phyloP scores from a whole-genome alignment of 2,329 filamentous ascomycete species.

The Hymenoscyphus scutula region DNA sequence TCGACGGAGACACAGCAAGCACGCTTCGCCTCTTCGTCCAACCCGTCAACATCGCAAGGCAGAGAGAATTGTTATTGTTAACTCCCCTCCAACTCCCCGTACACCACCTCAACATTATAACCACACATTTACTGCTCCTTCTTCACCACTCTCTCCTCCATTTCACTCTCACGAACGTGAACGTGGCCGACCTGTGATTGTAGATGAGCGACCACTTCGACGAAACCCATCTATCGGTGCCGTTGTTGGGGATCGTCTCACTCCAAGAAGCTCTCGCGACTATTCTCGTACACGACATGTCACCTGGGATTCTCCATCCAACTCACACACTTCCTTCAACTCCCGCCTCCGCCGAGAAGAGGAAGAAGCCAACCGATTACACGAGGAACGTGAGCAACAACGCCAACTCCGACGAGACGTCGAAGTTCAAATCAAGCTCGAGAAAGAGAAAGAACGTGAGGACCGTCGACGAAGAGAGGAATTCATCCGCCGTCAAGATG shows the following conservation, averaged over 20 bases:
- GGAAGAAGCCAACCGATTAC: conserved; percentile 16
- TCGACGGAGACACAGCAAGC: conserved; percentile 40
- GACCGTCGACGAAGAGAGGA: conserved; percentile 21
- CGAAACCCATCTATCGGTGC: conserved; percentile 23
- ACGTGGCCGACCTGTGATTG: conserved; percentile 29
- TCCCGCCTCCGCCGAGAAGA: conserved; percentile 19
- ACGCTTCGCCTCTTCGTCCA: conserved; percentile 26
- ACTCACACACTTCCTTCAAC: conserved; percentile 27
- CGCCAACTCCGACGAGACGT: conserved; percentile 7
- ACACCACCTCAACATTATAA: conserved; percentile 46
- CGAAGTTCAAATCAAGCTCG: neutral
- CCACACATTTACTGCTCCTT: conserved; percentile 40
- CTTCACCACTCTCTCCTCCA: conserved; percentile 29
- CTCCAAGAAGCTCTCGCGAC: conserved; percentile 18
- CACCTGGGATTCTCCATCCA: conserved; percentile 26
- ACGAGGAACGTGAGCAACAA: conserved; percentile 2
- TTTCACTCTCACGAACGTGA: conserved; percentile 15
- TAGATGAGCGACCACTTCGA: conserved; percentile 31
- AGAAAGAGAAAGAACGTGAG: conserved; percentile 16
- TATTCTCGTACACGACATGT: conserved; percentile 9
- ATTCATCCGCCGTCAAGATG: conserved; percentile 30
- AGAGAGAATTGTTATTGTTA: conserved; percentile 46
- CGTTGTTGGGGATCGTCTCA: conserved; percentile 20
- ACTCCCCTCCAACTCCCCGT: conserved; percentile 45
- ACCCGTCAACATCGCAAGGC: conserved; percentile 34